Conservation (phyloP, 768 basidiomycete species). For the Suillus occidentalis region DNA sequence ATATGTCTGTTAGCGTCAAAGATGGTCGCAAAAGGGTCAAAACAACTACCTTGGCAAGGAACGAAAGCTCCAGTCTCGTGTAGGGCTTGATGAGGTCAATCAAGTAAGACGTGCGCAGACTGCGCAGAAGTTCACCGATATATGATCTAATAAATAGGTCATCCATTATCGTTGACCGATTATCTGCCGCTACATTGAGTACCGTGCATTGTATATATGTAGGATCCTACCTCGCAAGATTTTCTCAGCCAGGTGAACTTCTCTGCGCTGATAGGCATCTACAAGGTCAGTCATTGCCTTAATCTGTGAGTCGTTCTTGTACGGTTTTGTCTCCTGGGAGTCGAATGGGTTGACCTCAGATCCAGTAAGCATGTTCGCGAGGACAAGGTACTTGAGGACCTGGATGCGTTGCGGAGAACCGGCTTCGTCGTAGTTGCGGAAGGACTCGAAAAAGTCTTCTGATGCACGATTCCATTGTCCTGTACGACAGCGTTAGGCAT, state of each 20-base stretch:
- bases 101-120: slow-evolving; percentile 92
- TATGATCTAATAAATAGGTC: slow-evolving; percentile 93
- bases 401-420: slow-evolving; percentile 96
- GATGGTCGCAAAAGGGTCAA: neutral
- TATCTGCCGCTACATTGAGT: slow-evolving; percentile 52
- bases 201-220: slow-evolving; percentile 1
- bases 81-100: slow-evolving; percentile 99
- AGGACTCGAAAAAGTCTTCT: slow-evolving; percentile 98
- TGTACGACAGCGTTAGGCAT: slow-evolving; percentile 31
- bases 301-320: slow-evolving; percentile 92
- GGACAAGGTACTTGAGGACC: slow-evolving; percentile 96
- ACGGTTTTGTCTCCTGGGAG: slow-evolving; percentile 99
- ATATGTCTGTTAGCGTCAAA: slow-evolving; percentile 8
- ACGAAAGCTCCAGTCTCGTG: slow-evolving; percentile 88
- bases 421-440: slow-evolving; percentile 97
- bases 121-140: slow-evolving; percentile 93
- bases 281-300: slow-evolving; percentile 98
- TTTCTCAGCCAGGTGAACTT: slow-evolving; percentile 97
- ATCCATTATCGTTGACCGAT: slow-evolving; percentile 93
- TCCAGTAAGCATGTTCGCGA: slow-evolving; percentile 97
- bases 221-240: slow-evolving; percentile 72
- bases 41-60: slow-evolving; percentile 78
- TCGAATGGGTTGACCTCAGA: slow-evolving; percentile 99
- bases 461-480: slow-evolving; percentile 97
- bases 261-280: slow-evolving; percentile 92